phyloP scores from a whole-genome alignment of 176 grass and related monocot species.

The Guadua angustifolia region DNA sequence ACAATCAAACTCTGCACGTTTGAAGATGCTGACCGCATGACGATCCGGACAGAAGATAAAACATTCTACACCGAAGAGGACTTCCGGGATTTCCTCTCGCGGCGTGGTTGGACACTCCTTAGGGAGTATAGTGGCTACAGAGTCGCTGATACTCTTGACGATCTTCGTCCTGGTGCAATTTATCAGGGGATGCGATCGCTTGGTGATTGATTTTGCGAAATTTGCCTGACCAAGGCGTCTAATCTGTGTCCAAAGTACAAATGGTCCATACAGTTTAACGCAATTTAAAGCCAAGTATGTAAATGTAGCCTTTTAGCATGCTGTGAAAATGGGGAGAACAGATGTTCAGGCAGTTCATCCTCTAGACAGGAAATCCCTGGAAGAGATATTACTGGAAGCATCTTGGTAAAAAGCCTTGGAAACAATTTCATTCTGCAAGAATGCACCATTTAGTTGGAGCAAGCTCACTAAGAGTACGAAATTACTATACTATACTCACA shows the following conservation, averaged over 20 bases:
- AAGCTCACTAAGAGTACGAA: no score
- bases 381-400: not conserved
- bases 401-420: not conserved
- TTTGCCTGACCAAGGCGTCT: constrained; percentile 5
- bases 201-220: constrained; percentile 52
- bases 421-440: constrained; percentile 10
- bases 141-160: constrained; percentile 68
- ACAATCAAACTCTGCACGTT: constrained; percentile 78
- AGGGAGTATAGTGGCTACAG: constrained; percentile 72
- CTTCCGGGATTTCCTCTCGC: constrained; percentile 66
- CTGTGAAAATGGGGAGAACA: not conserved
- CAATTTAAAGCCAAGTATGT: constrained; percentile 26
- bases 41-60: constrained; percentile 76
- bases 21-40: constrained; percentile 64
- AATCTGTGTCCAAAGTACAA: not conserved
- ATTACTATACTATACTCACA: not conserved
- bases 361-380: not conserved
- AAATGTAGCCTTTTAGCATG: constrained; percentile 30
- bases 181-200: constrained; percentile 70
- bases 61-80: constrained; percentile 88
- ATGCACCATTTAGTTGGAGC: no score
- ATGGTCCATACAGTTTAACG: not conserved
- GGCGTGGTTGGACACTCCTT: constrained; percentile 69
- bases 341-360: no score
- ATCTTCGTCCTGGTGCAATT: constrained; percentile 70